Evolutionary conservation across 1,284 basidiomycete genomes (phyloP).

Genomic region (Wallemia mellicola): DNA sequence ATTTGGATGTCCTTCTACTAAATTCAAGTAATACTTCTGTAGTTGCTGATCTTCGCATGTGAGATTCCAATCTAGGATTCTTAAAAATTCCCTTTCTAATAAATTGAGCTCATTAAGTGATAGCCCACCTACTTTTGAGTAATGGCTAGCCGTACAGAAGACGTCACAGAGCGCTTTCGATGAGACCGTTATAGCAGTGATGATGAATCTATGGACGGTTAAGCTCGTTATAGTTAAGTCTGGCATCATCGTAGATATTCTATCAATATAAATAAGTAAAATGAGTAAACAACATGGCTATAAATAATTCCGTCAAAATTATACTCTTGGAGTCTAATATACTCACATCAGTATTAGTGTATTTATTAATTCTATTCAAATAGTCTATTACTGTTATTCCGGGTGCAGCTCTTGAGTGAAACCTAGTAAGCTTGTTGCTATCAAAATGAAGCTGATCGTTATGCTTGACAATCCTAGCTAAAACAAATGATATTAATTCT

Average conservation of each 20-base stretch:
- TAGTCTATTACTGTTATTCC: constrained; percentile 63
- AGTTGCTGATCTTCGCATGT: constrained; percentile 14
- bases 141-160: constrained; percentile 71
- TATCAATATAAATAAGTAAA: constrained; percentile 75
- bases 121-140: constrained; percentile 79
- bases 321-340: constrained; percentile 2
- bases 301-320: constrained; percentile 1
- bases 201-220: constrained; percentile 82
- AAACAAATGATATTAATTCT: constrained; percentile 53
- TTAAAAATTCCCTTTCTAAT: constrained; percentile 68
- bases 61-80: constrained; percentile 65
- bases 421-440: constrained; percentile 52
- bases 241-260: constrained; percentile 56
- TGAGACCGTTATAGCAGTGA: constrained; percentile 55
- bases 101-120: constrained; percentile 61
- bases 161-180: constrained; percentile 75
- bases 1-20: background rate
- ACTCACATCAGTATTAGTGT: constrained; percentile 65
- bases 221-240: constrained; percentile 69
- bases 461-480: constrained; percentile 62
- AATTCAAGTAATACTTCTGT: background rate
- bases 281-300: constrained; percentile 68
- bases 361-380: constrained; percentile 60
- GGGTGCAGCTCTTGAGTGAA: constrained; percentile 69
- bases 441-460: constrained; percentile 67